Conservation (phyloP, 306 rosid genomes). For the Castanospermum australe region DNA sequence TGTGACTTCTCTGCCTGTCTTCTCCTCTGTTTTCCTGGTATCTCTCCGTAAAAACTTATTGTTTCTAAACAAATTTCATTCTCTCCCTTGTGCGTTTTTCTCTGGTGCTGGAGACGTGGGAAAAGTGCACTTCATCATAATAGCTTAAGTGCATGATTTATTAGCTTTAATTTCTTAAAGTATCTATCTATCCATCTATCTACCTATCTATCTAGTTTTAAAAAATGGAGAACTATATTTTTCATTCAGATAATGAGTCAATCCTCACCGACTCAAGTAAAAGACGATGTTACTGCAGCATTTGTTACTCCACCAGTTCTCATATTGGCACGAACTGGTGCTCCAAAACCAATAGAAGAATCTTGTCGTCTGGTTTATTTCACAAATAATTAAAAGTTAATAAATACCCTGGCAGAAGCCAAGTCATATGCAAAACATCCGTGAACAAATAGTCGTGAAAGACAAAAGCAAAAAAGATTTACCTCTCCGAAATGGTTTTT, state of each 20-base stretch:
- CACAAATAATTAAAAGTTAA: neutral
- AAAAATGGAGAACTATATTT: neutral
- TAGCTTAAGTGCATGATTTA: neutral
- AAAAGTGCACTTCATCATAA: neutral
- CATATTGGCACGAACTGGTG: slow-evolving; percentile 88
- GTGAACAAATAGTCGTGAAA: neutral
- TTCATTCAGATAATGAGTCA: neutral
- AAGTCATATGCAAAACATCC: neutral
- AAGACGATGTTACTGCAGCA: slow-evolving; percentile 69
- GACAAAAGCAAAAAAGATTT: neutral
- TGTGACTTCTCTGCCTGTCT: too few relatives aligned
- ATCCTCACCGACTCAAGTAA: slow-evolving; percentile 75
- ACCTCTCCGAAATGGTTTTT: slow-evolving; percentile 93
- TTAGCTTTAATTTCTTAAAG: neutral
- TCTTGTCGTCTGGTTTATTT: slow-evolving; percentile 71
- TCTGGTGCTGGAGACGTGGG: neutral
- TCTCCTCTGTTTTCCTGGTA: too few relatives aligned
- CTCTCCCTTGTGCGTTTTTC: neutral
- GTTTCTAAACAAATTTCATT: too few relatives aligned
- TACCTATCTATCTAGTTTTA: neutral
- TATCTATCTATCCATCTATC: slow-evolving; percentile 5
- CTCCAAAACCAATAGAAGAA: slow-evolving; percentile 92
- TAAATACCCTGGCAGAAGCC: neutral
- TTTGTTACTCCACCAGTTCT: slow-evolving; percentile 60
- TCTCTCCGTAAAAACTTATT: too few relatives aligned